Conservation (phyloP, 2,329 filamentous ascomycete genomes). For the Phialophora macrospora region DNA sequence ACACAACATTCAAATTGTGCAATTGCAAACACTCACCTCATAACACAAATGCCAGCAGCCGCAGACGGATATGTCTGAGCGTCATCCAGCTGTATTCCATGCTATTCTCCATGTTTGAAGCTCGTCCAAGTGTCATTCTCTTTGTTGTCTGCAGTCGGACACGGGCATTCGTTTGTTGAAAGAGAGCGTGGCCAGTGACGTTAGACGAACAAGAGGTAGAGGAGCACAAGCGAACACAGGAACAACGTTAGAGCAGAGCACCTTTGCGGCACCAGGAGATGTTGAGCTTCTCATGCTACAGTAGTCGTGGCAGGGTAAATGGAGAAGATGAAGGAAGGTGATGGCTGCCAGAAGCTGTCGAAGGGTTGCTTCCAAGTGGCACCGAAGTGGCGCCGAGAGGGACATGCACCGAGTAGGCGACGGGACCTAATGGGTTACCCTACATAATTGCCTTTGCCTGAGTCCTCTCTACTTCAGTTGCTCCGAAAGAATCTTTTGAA, state of each 20-base stretch:
- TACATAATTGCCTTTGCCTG: no score
- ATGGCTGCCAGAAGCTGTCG: neutral
- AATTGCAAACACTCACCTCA: conserved; percentile 13
- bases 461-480: no score
- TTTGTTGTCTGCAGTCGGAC: neutral
- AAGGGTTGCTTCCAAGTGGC: neutral
- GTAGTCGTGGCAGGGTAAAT: neutral
- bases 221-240: neutral
- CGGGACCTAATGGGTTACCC: no score
- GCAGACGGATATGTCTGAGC: neutral
- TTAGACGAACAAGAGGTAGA: neutral
- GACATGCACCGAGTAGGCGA: no score
- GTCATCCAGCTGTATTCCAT: neutral
- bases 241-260: neutral
- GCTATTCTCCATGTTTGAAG: neutral
- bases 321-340: neutral
- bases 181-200: neutral
- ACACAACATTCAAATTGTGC: conserved; percentile 8
- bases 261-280: neutral
- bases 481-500: no score
- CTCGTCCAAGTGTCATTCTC: neutral
- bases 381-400: no score
- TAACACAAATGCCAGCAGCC: neutral
- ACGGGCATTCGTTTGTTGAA: neutral
- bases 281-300: neutral